Percentiles rank a stretch among this genome's conserved stretches.
Conservation (phyloP, 2,329 filamentous ascomycete genomes). For the Ophiosphaerella narmari region DNA sequence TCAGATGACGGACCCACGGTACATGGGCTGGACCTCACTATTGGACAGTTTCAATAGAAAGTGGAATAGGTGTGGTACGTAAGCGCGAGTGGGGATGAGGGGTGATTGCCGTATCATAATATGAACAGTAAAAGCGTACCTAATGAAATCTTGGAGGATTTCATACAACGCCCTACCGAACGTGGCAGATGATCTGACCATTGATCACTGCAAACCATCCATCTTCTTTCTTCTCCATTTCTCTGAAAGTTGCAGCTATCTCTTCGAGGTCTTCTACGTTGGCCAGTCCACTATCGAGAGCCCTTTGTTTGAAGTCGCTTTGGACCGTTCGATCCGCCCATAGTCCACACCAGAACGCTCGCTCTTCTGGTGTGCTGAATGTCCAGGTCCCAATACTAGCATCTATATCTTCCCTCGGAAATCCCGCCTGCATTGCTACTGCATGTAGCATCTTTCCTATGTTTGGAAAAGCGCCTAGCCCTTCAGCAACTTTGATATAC, state of each 20-base stretch:
- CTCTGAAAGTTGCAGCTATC: conserved; percentile 46
- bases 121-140: background rate
- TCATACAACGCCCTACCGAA: conserved; percentile 14
- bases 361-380: conserved; percentile 46
- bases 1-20: conserved; percentile 39
- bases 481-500: conserved; percentile 39
- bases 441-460: conserved; percentile 43
- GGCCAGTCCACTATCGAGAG: conserved; percentile 44
- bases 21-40: conserved; percentile 20
- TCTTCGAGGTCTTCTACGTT: conserved; percentile 47
- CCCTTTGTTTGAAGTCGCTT: conserved; percentile 43
- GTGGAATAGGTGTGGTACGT: conserved; percentile 11
- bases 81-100: background rate
- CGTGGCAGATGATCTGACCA: conserved; percentile 48
- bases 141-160: background rate
- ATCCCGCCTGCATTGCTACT: conserved; percentile 48
- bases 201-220: conserved; percentile 50
- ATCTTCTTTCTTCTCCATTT: conserved; percentile 50
- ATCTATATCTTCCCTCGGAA: conserved; percentile 44
- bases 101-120: background rate
- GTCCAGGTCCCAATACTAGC: conserved; percentile 49
- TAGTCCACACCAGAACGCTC: conserved; percentile 48
- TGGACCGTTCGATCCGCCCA: conserved; percentile 46
- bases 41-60: conserved; percentile 21
- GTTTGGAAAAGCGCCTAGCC: conserved; percentile 39